Evolutionary conservation across 2,329 filamentous ascomycete genomes (phyloP).

Genomic region (Aspergillus candidus): DNA sequence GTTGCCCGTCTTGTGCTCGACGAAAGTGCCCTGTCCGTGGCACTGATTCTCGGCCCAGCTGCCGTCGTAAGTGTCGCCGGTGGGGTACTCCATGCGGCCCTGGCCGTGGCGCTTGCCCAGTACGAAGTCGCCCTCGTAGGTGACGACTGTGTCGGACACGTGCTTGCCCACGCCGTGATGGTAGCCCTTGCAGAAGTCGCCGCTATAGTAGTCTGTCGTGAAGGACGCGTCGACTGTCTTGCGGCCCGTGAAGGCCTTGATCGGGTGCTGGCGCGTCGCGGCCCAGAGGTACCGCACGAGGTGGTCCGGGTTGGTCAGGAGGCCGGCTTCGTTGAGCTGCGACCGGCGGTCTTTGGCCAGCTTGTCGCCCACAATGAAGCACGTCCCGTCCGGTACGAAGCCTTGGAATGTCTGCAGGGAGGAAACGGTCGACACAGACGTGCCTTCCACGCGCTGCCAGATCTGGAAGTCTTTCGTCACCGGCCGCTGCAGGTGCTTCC

Average conservation of each 20-base stretch:
- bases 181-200: conserved; percentile 45
- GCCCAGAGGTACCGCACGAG: conserved; percentile 42
- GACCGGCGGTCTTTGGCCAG: conserved; percentile 32
- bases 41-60: conserved; percentile 42
- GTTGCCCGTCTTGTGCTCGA: conserved; percentile 53
- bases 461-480: conserved; percentile 37
- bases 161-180: conserved; percentile 52
- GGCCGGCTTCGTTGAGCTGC: conserved; percentile 27
- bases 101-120: conserved; percentile 50
- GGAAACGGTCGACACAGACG: conserved; percentile 29
- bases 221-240: conserved; percentile 50
- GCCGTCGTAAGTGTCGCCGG: conserved; percentile 44
- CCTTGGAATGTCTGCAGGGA: conserved; percentile 31
- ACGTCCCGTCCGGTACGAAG: conserved; percentile 33
- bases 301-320: conserved; percentile 34
- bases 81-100: conserved; percentile 54
- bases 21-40: conserved; percentile 53
- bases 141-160: conserved; percentile 49
- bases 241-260: conserved; percentile 39
- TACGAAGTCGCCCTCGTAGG: conserved; percentile 52
- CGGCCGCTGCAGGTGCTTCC: conserved; percentile 34
- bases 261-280: conserved; percentile 41
- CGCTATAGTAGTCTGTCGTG: conserved; percentile 52
- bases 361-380: conserved; percentile 39
- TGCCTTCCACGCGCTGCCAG: conserved; percentile 39